Conservation (phyloP, 169 alveolate genomes). For the Plasmodium billcollinsi region DNA sequence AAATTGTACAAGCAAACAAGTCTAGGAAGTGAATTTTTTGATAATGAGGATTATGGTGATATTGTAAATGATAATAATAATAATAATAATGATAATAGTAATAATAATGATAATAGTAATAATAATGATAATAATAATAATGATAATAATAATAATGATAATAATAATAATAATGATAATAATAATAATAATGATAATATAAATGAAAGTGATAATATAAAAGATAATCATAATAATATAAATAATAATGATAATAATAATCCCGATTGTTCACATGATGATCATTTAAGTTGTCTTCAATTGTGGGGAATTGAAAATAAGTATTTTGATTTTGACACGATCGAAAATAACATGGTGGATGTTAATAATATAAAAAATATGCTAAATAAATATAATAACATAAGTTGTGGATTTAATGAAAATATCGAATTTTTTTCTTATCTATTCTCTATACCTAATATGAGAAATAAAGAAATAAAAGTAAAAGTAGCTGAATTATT, state of each 20-base stretch:
- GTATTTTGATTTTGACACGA: conserved; percentile 25
- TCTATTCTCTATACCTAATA: conserved; percentile 58
- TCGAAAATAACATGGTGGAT: conserved; percentile 37
- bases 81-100: neutral
- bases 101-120: neutral
- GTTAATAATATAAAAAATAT: conserved; percentile 35
- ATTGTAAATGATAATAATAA: neutral
- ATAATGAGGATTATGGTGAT: neutral
- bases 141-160: neutral
- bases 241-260: neutral
- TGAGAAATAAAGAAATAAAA: conserved; percentile 53
- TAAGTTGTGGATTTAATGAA: conserved; percentile 55
- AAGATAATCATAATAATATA: neutral
- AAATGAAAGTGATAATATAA: neutral
- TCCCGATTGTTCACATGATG: neutral
- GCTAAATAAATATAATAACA: conserved; percentile 41
- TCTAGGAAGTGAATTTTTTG: conserved; percentile 21
- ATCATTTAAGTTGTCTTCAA: neutral
- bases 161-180: neutral
- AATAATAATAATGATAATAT: neutral
- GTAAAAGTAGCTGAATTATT: conserved; percentile 34
- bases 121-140: neutral
- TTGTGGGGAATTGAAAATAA: conserved; percentile 33
- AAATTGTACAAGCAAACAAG: conserved; percentile 45
- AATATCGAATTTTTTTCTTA: conserved; percentile 42